Base-by-base conservation (phyloP, 805 yeast genomes). In the Ogataea pilisensis region DNA sequence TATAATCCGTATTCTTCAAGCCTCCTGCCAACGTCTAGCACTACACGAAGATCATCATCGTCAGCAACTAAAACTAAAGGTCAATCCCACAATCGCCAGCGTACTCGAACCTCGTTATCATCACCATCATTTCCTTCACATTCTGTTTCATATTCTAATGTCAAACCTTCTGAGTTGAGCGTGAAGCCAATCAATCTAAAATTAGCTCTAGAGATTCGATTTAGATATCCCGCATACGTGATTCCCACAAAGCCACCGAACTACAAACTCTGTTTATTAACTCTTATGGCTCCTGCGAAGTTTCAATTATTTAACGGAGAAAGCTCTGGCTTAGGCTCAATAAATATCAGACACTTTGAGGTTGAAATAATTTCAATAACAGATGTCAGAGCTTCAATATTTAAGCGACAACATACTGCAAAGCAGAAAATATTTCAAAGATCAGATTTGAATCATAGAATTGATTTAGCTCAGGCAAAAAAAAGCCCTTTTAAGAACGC, bases 141-240 rank as follows among this genome's bases (percentile, higher is more conserved):
- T 31, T 16, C 34, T n/a, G 29, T 18, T 13, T 18, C 30, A 14
- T 45, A 46, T 22, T 42, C 40, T 13, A 33, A 46, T 4, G 42
- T 45, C 4, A 36, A 37, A 12, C 50, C 55, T 5, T 17, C 25
- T 12, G 52, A 38, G 19, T 38, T 50, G 9, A 48, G 57, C 33
- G 61, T 68, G 13, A 51, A 55, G 17, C 58, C 68, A 5, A 48
- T 55, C 13, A 66, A 69, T 33, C 65, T 73, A 14, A 64, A 66
- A 3, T 60, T 72, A 37, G 53, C 65, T 2, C 63, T 78, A 39
- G 84, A 78, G 51, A 63, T 69, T 14, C 57, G 83, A 35, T 68
- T 73, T 48, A 62, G 70, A 22, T 60, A 69, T 40, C 77, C 79
- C 0, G 69, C 75, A 1, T 64, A 63, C 30, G 56, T 77, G 39